Conservation (phyloP, 148 eudicot species). For the Simmondsia chinensis region DNA sequence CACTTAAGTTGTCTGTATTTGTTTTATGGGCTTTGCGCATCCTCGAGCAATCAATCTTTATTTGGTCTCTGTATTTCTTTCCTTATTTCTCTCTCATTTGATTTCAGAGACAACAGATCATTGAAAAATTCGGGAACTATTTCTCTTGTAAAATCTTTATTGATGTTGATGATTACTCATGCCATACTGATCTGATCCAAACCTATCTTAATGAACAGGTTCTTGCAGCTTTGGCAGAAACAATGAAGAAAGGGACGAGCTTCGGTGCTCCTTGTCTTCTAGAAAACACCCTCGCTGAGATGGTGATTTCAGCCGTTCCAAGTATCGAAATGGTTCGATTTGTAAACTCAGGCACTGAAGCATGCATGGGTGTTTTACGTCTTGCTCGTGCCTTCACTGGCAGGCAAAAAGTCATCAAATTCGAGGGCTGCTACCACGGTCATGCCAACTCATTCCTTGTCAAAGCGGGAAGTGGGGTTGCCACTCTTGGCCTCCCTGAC, state of each 20-base stretch:
- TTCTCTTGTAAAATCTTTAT: too few species aligned
- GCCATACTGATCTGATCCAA: too few species aligned
- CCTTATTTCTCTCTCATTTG: too few species aligned
- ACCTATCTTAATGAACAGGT: conserved; percentile 38
- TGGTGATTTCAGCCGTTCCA: conserved; percentile 97
- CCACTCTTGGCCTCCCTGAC: conserved; percentile 93
- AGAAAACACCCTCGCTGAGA: conserved; percentile 78
- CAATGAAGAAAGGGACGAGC: conserved; percentile 98
- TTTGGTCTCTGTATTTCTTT: too few species aligned
- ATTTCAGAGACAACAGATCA: too few species aligned
- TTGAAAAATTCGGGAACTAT: too few species aligned
- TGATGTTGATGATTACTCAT: too few species aligned
- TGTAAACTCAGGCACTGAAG: conserved; percentile 97
- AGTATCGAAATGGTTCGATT: conserved; percentile 97
- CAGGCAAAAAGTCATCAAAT: conserved; percentile 68
- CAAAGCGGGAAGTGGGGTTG: conserved; percentile 97
- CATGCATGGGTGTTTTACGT: conserved; percentile 94
- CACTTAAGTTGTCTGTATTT: too few species aligned
- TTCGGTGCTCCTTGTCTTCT: too few species aligned
- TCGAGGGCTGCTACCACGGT: conserved; percentile 98
- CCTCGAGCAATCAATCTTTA: too few species aligned
- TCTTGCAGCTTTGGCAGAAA: conserved; percentile 84
- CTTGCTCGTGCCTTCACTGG: conserved; percentile 91
- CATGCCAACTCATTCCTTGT: conserved; percentile 96
- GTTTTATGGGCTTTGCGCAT: too few species aligned